These are phyloP conservation scores for Onygena corvina DNA, from an alignment of 2,329 filamentous ascomycete genomes.

Conservation along the genomic window DNA sequence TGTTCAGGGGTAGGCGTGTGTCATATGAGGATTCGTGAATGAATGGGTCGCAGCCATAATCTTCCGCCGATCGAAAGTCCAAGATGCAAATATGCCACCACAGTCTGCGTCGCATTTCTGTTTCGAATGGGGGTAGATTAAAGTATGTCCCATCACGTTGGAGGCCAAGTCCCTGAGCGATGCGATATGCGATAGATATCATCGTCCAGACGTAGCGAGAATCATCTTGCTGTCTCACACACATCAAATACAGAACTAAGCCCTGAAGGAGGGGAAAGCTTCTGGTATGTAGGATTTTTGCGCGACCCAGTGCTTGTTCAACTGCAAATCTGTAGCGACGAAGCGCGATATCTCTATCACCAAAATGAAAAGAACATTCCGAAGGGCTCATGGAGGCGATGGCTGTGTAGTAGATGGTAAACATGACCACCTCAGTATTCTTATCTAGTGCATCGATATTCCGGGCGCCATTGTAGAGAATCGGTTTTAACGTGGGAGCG, in stretches of 20 bases:
- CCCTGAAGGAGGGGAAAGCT: constrained; percentile 52
- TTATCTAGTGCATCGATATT: constrained; percentile 42
- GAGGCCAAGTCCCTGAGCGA: constrained; percentile 37
- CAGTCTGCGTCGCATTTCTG: constrained; percentile 41
- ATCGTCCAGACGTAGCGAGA: constrained; percentile 35
- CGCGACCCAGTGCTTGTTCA: constrained; percentile 52
- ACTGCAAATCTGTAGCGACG: constrained; percentile 49
- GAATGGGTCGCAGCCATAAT: constrained; percentile 38
- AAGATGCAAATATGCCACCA: constrained; percentile 42
- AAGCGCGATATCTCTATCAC: constrained; percentile 40
- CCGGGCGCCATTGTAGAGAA: constrained; percentile 40
- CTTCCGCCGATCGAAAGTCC: constrained; percentile 40
- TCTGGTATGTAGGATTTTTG: constrained; percentile 51
- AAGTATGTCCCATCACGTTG: constrained; percentile 42
- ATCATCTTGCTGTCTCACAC: constrained; percentile 32
- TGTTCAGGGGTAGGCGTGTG: constrained; percentile 39
- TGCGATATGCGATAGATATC: constrained; percentile 31
- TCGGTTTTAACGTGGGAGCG: constrained; percentile 41
- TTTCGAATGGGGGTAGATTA: constrained; percentile 38
- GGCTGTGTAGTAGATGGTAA: constrained; percentile 50
- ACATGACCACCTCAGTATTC: constrained; percentile 45
- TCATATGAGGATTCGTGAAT: constrained; percentile 37
- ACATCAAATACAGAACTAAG: constrained; percentile 49
- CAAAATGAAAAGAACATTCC: constrained; percentile 35
- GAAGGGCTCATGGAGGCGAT: constrained; percentile 34